A percentile compares a stretch with the other conserved stretches of the same genome.
Evolutionary conservation across 169 alveolate species (phyloP).

Genomic region (Amoebophrya sp.): DNA sequence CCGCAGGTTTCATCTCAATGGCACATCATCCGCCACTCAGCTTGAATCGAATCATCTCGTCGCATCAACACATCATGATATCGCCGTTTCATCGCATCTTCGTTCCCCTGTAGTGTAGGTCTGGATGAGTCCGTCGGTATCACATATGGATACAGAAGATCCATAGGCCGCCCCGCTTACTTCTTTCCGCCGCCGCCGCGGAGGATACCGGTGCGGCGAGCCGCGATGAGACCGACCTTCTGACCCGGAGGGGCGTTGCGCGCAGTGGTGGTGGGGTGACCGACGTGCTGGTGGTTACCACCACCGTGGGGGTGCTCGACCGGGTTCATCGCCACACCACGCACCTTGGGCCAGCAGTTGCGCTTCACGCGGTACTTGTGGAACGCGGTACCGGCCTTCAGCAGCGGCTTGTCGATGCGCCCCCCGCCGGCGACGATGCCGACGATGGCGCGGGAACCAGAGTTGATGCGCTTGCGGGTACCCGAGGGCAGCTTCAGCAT

Average conservation of each 20-base stretch:
- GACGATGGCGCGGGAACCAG: slow-evolving; percentile 84
- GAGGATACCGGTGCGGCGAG: slow-evolving; percentile 98
- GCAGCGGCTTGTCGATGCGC: slow-evolving; percentile 95
- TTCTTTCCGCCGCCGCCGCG: slow-evolving; percentile 88
- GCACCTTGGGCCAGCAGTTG: slow-evolving; percentile 98
- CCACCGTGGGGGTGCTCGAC: slow-evolving; percentile 99
- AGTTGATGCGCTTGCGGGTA: slow-evolving; percentile 79
- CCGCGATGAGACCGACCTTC: slow-evolving; percentile 99
- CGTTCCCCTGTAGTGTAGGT: too few species aligned
- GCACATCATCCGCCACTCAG: too few species aligned
- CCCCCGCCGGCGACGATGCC: slow-evolving; percentile 99
- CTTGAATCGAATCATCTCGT: too few species aligned
- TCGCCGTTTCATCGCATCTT: too few species aligned
- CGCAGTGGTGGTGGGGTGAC: slow-evolving; percentile 96
- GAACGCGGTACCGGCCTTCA: slow-evolving; percentile 96
- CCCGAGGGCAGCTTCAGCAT: slow-evolving; percentile 96
- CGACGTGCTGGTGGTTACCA: slow-evolving; percentile 98
- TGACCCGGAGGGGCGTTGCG: slow-evolving; percentile 97
- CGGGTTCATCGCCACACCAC: slow-evolving; percentile 99
- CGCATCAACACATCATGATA: too few species aligned
- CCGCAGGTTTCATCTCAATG: too few species aligned
- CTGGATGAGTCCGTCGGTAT: too few species aligned
- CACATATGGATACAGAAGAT: too few species aligned
- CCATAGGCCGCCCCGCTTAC: too few species aligned
- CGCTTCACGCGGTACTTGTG: slow-evolving; percentile 96